Conservation (phyloP, 2,329 filamentous ascomycete species). For the Fusarium subglutinans region DNA sequence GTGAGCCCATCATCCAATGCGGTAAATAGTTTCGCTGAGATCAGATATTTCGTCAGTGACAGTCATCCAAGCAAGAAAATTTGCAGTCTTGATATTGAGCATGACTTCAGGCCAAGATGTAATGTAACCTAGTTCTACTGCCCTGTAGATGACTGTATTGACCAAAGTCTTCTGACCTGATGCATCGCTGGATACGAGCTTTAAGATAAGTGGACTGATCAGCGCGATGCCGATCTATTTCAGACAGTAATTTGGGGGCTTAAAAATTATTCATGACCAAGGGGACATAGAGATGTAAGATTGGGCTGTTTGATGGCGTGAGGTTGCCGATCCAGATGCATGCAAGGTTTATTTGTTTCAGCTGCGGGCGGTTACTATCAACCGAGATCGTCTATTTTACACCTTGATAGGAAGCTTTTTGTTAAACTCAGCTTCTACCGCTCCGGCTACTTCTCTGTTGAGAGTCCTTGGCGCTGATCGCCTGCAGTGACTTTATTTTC, state of each 20-base stretch:
- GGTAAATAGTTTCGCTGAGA: neutral
- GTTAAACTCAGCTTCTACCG: accelerated
- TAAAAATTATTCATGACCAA: neutral
- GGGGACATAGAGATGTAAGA: too few species aligned
- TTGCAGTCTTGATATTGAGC: neutral
- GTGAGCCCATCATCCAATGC: neutral
- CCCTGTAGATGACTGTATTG: neutral
- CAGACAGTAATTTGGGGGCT: neutral
- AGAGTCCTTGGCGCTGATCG: neutral
- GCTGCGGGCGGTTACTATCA: neutral
- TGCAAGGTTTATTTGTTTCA: neutral
- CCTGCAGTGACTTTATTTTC: neutral
- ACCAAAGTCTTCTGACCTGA: neutral
- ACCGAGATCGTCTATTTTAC: neutral
- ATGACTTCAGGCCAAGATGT: accelerated
- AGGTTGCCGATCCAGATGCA: neutral
- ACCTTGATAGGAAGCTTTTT: neutral
- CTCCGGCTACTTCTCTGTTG: neutral
- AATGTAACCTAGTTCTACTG: neutral
- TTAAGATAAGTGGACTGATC: neutral
- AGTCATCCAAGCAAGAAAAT: neutral
- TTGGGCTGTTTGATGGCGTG: neutral
- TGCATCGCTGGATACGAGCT: neutral
- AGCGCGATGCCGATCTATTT: neutral
- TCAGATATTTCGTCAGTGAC: neutral